Evolutionary conservation across 148 eudicot species (phyloP), one percentile per base, ranked within the genome.

Genomic region (Dysphania ambrosioides): DNA sequence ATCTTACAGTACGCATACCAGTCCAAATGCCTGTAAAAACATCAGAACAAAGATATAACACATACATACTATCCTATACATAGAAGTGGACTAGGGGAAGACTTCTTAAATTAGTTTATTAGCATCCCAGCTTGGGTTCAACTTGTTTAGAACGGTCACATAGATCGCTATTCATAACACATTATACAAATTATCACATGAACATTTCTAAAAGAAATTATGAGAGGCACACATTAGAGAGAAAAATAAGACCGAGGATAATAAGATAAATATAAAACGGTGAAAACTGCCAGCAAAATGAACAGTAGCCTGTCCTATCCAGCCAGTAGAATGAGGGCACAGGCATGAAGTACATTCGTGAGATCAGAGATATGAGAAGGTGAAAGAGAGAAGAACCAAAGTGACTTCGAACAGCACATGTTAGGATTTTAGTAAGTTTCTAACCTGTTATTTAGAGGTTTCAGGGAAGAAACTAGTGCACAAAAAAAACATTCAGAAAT

Each of bases 1-100:
- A 89, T 72, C 97, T 82, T 63, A 95, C 99, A 72, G 99, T 92
- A 38, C 89, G 85, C 99, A 95, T 95, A 74, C 99, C 99, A 26
- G 99, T 96, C 97, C 97, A 95, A 49, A 95, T 95, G 73, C 98
- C 98, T 94, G 84, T 67, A 32, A 59, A 42, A 36, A 30, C 30
- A 65, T 64, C 30, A 31, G 16, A 66, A 61, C 36, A 31, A 75
- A 7, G 34, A 34, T 12, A 15, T 15, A 7, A 66, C 16, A 60
- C 18, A 60, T 60, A 60, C 32, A 60, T 60, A 27, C 53, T 11
- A 60, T 60, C 11, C 53, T 11, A 15, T 21, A 16, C 53, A 47
- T 3, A 16, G 53, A 16, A 21, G 16, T 47, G 53, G 53, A 47
- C n/a, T n/a, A n/a, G n/a, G n/a, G n/a, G 53, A 47, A 47, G 16